These are phyloP conservation scores for Jatropha curcas DNA, from an alignment of 345 rosid genomes.

Conservation along the genomic window DNA sequence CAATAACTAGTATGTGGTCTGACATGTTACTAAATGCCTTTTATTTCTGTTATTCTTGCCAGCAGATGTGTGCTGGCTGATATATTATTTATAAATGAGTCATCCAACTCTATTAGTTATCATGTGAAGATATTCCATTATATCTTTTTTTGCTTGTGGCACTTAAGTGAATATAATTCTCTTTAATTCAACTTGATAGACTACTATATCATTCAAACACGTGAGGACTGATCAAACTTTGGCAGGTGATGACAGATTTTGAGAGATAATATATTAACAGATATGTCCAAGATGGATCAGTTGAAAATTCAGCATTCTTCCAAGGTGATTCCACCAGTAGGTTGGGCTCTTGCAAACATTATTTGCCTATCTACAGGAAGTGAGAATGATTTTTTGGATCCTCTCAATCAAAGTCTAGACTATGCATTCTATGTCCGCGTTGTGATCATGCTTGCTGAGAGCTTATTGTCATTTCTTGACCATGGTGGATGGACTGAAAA, in stretches of 20 bases:
- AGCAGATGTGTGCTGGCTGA: not conserved
- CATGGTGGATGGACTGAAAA: conserved; percentile 42
- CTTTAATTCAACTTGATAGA: conserved; percentile 7
- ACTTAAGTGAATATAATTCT: not conserved
- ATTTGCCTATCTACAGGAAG: conserved; percentile 61
- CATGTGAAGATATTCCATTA: not conserved
- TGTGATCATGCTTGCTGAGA: conserved; percentile 64
- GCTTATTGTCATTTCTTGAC: conserved; percentile 53
- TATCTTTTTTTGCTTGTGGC: not conserved
- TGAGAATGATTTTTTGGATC: conserved; percentile 61
- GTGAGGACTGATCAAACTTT: conserved; percentile 72
- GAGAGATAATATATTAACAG: conserved; percentile 50
- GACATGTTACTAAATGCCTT: not conserved
- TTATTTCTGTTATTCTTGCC: not conserved
- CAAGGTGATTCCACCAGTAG: conserved; percentile 63
- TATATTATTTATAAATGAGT: conserved; percentile 2
- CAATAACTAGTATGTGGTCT: not conserved
- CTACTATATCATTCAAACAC: conserved; percentile 32
- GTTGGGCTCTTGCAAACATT: conserved; percentile 89
- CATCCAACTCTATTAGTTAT: conserved; percentile 6
- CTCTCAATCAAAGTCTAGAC: conserved; percentile 48
- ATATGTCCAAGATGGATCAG: conserved; percentile 52
- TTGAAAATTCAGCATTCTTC: conserved; percentile 37
- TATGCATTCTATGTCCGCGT: conserved; percentile 63
- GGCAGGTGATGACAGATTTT: conserved; percentile 94